Conservation (phyloP, 257 asterid species). For the Capsicum chinense region DNA sequence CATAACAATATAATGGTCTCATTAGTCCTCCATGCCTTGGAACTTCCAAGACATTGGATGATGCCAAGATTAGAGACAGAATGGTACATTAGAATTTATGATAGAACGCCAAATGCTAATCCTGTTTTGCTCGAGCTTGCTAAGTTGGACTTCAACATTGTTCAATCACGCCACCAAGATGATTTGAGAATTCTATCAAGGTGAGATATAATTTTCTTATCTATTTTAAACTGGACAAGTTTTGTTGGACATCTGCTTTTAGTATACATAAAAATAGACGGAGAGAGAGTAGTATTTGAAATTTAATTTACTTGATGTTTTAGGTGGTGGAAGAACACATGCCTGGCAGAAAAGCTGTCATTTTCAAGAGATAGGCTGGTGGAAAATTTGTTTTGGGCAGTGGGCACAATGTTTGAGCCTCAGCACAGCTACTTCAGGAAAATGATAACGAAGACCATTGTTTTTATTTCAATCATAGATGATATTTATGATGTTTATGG, state of each 20-base stretch:
- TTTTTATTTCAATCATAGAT: neutral
- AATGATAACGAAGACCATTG: neutral
- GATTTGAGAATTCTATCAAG: slow-evolving; percentile 46
- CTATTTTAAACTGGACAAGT: too few relatives aligned
- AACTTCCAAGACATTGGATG: slow-evolving; percentile 49
- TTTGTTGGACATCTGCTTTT: too few relatives aligned
- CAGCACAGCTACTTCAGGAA: neutral
- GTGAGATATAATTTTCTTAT: slow-evolving; percentile 11
- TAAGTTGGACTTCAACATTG: slow-evolving; percentile 49
- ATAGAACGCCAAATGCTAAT: slow-evolving; percentile 29
- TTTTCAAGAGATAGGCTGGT: slow-evolving; percentile 59
- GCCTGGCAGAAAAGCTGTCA: slow-evolving; percentile 43
- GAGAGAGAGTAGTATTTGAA: too few relatives aligned
- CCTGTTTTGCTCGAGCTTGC: slow-evolving; percentile 47
- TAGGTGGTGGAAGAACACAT: slow-evolving; percentile 53
- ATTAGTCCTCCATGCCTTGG: slow-evolving; percentile 42
- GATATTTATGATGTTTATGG: slow-evolving; percentile 19
- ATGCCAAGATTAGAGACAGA: slow-evolving; percentile 38
- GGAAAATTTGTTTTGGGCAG: slow-evolving; percentile 45
- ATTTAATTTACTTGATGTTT: too few relatives aligned
- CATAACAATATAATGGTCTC: neutral
- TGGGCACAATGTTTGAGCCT: slow-evolving; percentile 26
- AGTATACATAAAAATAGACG: too few relatives aligned
- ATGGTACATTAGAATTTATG: slow-evolving; percentile 43
- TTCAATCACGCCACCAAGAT: slow-evolving; percentile 43